Conservation (phyloP, 2,329 filamentous ascomycete species). For the Clonostachys chloroleuca region DNA sequence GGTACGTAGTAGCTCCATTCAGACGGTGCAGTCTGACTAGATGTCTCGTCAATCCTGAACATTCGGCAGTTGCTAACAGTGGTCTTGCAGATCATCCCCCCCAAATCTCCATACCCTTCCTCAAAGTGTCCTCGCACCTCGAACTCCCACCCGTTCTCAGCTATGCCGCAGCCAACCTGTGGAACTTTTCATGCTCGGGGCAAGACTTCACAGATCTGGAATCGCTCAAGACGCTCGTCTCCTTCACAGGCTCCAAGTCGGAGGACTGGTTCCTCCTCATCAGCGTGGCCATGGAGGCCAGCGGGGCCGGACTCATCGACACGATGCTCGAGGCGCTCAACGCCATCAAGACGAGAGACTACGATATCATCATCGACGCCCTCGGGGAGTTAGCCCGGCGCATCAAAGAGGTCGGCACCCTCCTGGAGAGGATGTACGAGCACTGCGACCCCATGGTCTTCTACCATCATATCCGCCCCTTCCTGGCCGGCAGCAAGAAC, state of each 20-base stretch:
- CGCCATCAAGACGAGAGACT: conserved; percentile 59
- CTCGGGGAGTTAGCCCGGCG: conserved; percentile 62
- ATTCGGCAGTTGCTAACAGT: conserved; percentile 8
- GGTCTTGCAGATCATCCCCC: conserved; percentile 59
- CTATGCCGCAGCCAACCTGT: conserved; percentile 81
- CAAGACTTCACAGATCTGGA: conserved; percentile 59
- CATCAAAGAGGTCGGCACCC: conserved; percentile 60
- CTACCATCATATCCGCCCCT: conserved; percentile 84
- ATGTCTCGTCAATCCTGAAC: neutral
- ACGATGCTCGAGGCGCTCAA: conserved; percentile 73
- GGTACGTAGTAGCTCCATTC: conserved; percentile 33
- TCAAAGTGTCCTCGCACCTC: conserved; percentile 66
- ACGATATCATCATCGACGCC: conserved; percentile 53
- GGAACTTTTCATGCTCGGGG: conserved; percentile 68
- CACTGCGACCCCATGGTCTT: conserved; percentile 83
- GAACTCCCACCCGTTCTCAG: conserved; percentile 87
- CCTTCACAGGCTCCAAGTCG: conserved; percentile 83
- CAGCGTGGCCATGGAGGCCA: conserved; percentile 85
- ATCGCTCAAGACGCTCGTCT: conserved; percentile 67
- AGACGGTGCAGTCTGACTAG: neutral
- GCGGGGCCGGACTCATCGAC: conserved; percentile 70
- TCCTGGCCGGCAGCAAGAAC: conserved; percentile 86
- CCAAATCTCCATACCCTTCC: conserved; percentile 71
- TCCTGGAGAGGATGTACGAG: conserved; percentile 85
- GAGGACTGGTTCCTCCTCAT: conserved; percentile 95